phyloP scores from a whole-genome alignment of 1,284 basidiomycete genomes.

The Puccinia triticina region DNA sequence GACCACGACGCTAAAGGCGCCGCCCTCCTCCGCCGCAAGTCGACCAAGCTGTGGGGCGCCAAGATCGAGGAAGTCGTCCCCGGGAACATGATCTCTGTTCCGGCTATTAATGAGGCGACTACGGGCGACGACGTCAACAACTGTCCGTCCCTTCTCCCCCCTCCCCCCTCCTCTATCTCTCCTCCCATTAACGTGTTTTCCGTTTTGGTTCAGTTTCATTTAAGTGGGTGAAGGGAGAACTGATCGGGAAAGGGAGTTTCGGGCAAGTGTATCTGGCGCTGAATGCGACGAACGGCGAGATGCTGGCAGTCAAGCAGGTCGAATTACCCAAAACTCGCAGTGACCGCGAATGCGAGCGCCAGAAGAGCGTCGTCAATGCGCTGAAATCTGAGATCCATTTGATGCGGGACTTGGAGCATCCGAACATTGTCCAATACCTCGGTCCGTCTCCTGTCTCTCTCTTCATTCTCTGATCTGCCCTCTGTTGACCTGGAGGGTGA shows the following conservation, averaged over 20 bases:
- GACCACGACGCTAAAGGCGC: not conserved
- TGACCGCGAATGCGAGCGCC: conserved; percentile 84
- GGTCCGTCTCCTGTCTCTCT: conserved; percentile 62
- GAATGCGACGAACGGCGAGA: conserved; percentile 97
- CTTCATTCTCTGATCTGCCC: too few species aligned
- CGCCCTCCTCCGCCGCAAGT: conserved; percentile 73
- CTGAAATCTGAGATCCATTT: conserved; percentile 92
- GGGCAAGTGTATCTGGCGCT: conserved; percentile 93
- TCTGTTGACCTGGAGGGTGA: too few species aligned
- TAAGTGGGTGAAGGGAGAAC: conserved; percentile 97
- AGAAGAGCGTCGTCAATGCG: conserved; percentile 83
- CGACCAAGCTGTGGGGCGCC: conserved; percentile 95
- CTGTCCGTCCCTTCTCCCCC: conserved; percentile 53
- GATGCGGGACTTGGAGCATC: conserved; percentile 93
- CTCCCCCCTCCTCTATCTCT: not conserved
- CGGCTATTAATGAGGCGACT: conserved; percentile 58
- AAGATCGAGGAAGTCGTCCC: conserved; percentile 89
- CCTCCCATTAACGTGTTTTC: not conserved
- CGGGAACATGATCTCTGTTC: conserved; percentile 60
- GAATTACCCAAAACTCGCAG: conserved; percentile 86
- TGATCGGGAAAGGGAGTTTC: conserved; percentile 96
- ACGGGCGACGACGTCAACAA: conserved; percentile 57
- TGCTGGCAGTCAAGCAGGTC: conserved; percentile 99
- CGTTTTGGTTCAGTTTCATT: conserved; percentile 71
- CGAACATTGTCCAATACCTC: conserved; percentile 94